A percentile compares a stretch with the other conserved stretches of the same genome.
Evolutionary conservation across 257 asterid species (phyloP).

Genomic region (Penstemon eatonii): DNA sequence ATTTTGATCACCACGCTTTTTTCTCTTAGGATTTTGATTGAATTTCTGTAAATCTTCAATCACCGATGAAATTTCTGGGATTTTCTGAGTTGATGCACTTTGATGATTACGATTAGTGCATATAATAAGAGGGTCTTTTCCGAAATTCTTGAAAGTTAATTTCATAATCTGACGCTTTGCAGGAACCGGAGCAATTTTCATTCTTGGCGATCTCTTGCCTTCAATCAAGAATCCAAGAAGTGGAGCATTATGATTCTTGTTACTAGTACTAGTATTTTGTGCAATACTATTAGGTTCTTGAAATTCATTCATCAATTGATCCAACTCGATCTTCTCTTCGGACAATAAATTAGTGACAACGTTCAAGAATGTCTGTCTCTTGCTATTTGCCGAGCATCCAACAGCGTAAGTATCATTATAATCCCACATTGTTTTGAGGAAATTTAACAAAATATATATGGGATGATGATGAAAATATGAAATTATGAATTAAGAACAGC

Average conservation of each 20-base stretch:
- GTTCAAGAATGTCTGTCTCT: too few species aligned
- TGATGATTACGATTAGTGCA: too few species aligned
- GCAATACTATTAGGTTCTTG: not conserved
- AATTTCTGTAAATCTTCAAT: not conserved
- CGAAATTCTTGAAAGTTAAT: too few species aligned
- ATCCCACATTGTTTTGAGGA: not conserved
- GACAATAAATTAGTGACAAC: not conserved
- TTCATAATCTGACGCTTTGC: not conserved
- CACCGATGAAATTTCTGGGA: not conserved
- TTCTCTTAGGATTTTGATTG: not conserved
- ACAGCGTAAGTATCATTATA: not conserved
- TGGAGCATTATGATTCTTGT: not conserved
- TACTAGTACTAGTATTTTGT: not conserved
- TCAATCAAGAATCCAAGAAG: not conserved
- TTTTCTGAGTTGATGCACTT: too few species aligned
- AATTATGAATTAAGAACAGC: too few species aligned
- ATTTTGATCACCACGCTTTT: not conserved
- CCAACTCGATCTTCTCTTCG: not conserved
- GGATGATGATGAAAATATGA: too few species aligned
- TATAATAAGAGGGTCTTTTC: too few species aligned
- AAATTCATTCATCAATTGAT: not conserved
- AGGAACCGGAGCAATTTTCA: not conserved
- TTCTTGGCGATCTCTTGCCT: not conserved
- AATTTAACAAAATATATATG: too few species aligned
- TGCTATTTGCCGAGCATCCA: not conserved